Evolutionary conservation across 768 basidiomycete species (phyloP).

Genomic region (Rhodotorula diobovata): DNA sequence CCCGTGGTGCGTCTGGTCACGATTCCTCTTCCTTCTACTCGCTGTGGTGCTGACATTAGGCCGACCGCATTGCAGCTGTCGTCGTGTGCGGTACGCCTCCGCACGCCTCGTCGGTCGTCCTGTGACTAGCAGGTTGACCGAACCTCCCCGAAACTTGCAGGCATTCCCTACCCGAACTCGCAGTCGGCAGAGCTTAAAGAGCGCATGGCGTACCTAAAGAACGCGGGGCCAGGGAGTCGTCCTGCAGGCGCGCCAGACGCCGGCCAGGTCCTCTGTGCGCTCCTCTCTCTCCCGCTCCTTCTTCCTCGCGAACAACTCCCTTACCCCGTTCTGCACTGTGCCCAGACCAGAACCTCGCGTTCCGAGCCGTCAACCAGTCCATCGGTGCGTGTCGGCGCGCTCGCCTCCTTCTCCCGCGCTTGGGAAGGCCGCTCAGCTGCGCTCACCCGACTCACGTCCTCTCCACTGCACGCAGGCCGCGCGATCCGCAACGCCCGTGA

Average conservation of each 20-base stretch:
- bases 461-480: slow-evolving; percentile 57
- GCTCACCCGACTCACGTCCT: neutral
- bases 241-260: slow-evolving; percentile 58
- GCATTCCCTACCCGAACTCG: slow-evolving; percentile 87
- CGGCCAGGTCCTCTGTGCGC: slow-evolving; percentile 74
- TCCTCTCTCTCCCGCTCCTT: slow-evolving; percentile 26
- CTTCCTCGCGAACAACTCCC: neutral
- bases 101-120: neutral
- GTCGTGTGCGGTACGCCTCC: slow-evolving; percentile 27
- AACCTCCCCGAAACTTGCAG: slow-evolving; percentile 69
- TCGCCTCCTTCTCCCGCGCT: neutral
- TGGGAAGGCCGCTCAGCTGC: neutral
- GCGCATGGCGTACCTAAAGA: slow-evolving; percentile 79
- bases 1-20: slow-evolving; percentile 16
- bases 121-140: neutral
- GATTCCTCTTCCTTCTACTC: neutral
- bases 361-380: slow-evolving; percentile 82
- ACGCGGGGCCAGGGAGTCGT: slow-evolving; percentile 49
- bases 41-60: rapidly evolving
- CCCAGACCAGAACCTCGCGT: slow-evolving; percentile 52
- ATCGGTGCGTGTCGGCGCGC: slow-evolving; percentile 71
- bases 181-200: slow-evolving; percentile 87
- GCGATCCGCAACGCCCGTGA: slow-evolving; percentile 87
- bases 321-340: neutral
- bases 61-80: slow-evolving; percentile 6